These are phyloP conservation scores for Cytospora leucostoma DNA, from an alignment of 2,329 filamentous ascomycete species.

Conservation along the genomic window DNA sequence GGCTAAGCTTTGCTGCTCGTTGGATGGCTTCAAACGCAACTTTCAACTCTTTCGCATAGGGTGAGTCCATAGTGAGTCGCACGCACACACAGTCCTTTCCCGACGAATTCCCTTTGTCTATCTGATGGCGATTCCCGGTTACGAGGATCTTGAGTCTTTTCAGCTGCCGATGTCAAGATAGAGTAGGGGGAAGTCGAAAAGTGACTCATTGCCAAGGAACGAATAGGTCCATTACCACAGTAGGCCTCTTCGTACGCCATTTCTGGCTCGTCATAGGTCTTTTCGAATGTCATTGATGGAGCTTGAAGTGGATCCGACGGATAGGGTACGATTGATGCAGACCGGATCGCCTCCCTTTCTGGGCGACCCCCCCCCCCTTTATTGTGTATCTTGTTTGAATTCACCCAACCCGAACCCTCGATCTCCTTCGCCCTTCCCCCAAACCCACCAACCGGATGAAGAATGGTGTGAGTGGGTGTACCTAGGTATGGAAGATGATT, in stretches of 20 bases:
- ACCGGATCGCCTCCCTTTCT: no score
- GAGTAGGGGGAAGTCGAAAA: neutral
- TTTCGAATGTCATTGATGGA: no score
- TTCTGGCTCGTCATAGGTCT: no score
- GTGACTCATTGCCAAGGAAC: neutral
- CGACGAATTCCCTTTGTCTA: neutral
- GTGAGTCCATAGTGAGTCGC: conserved; percentile 43
- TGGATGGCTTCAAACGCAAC: conserved; percentile 47
- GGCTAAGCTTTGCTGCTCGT: conserved; percentile 50
- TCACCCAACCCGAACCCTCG: no score
- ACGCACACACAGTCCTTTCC: neutral
- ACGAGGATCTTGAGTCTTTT: neutral
- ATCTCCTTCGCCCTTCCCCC: no score
- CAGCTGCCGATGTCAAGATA: neutral
- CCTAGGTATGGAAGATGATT: conserved; percentile 12
- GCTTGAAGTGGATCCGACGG: no score
- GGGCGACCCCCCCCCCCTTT: no score
- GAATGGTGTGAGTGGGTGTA: conserved; percentile 4
- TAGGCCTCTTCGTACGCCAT: no score
- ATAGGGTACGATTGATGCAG: no score
- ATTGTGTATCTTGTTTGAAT: no score
- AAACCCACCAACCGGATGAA: no score
- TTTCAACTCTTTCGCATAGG: conserved; percentile 45
- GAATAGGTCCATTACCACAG: no score
- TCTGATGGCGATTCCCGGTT: neutral